These are phyloP conservation scores for Candida yuanshanica DNA, from an alignment of 805 yeast genomes.

Conservation along the genomic window DNA sequence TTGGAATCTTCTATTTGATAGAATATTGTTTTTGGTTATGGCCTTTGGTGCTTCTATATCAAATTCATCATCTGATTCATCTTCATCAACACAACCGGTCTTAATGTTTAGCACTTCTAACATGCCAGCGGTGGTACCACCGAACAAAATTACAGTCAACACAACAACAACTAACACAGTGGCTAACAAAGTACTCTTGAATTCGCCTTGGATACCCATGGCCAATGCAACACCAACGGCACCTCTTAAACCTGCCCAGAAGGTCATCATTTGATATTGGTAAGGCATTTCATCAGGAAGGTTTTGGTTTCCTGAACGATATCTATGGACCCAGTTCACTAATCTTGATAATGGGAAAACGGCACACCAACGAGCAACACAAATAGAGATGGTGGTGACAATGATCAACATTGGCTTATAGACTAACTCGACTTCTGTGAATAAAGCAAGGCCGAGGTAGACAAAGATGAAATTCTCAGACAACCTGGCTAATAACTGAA, in stretches of 20 bases:
- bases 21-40: constrained; percentile 11
- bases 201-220: constrained; percentile 94
- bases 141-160: constrained; percentile 89
- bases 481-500: constrained; percentile 89
- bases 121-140: constrained; percentile 99
- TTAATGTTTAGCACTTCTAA: constrained; percentile 88
- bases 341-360: constrained; percentile 89
- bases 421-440: constrained; percentile 93
- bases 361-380: constrained; percentile 95
- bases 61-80: constrained; percentile 88
- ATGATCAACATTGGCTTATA: constrained; percentile 92
- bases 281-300: constrained; percentile 88
- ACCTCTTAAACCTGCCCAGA: constrained; percentile 99
- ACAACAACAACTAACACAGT: constrained; percentile 97
- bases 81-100: constrained; percentile 83
- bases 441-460: constrained; percentile 86
- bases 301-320: constrained; percentile 45
- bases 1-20: constrained; percentile 16
- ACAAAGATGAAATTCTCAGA: constrained; percentile 96
- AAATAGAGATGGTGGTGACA: constrained; percentile 82
- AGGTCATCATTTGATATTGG: constrained; percentile 96
- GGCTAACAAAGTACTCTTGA: constrained; percentile 81
- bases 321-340: constrained; percentile 70
- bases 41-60: constrained; percentile 64
- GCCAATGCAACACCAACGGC: constrained; percentile 99